Conservation (phyloP, 179 eudicot species). For the Spinacia oleracea region DNA sequence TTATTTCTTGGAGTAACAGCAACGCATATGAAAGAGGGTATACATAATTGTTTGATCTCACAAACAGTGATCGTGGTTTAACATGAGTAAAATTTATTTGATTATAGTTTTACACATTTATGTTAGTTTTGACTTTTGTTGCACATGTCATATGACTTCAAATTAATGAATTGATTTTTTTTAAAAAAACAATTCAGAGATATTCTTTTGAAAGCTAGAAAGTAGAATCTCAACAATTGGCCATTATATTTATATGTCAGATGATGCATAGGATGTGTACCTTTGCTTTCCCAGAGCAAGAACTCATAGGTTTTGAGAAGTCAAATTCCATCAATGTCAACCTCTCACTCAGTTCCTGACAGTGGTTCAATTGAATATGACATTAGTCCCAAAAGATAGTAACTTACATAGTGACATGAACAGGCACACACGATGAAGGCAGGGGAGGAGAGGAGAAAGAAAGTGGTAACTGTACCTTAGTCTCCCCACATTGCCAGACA, state of each 20-base stretch:
- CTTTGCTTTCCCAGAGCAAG: slow-evolving; percentile 65
- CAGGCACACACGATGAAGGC: neutral
- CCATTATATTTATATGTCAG: neutral
- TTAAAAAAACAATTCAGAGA: neutral
- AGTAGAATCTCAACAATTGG: neutral
- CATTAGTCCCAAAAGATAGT: neutral
- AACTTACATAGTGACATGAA: neutral
- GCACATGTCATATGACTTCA: no score
- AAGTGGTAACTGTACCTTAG: slow-evolving; percentile 45
- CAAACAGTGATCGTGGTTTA: no score
- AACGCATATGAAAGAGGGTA: no score
- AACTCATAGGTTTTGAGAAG: slow-evolving; percentile 55
- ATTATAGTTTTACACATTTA: no score
- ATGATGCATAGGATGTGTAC: slow-evolving; percentile 34
- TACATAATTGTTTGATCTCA: no score
- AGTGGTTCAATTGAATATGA: slow-evolving; percentile 12
- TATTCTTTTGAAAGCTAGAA: neutral
- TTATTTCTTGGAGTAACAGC: no score
- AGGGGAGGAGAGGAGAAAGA: neutral
- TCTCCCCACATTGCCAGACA: slow-evolving; percentile 84
- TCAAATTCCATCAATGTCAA: slow-evolving; percentile 72
- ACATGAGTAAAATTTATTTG: no score
- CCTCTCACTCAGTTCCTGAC: slow-evolving; percentile 64
- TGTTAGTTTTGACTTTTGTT: no score
- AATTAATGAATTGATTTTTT: no score